Evolutionary conservation across 1,284 basidiomycete species (phyloP), one percentile per base, ranked within the genome.

Genomic region (Leccinum ponderosum): DNA sequence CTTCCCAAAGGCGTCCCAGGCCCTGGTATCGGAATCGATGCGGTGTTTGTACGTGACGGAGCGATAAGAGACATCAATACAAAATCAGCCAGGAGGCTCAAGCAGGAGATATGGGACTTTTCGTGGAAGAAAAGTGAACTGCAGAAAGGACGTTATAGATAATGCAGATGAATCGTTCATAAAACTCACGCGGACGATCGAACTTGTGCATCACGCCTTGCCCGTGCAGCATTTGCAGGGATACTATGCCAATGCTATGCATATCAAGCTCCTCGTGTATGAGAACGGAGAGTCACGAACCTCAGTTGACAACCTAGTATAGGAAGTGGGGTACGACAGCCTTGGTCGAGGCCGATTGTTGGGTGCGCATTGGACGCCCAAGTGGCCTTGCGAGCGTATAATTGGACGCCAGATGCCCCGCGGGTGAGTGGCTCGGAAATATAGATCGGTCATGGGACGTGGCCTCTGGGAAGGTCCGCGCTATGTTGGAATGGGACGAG

Each of bases 211-310:
- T 81, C 6, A 91, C 87, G 65, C 88, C 82, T 58, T 86, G 74
- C 0, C 91, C 90, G 25, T 89, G 71, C 12, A 93, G 73, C 91
- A 93, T 93, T 73, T 92, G 90, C 55, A 93, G 65, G 37, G 91
- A 76, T 4, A 91, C 80, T 44, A 93, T 82, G 0, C 22, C 22
- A 22, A 22, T 22, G 22, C 22, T 22, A 22, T 22, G 22, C 22
- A 22, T 22, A 22, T 22, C 3, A 22, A 22, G 22, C 22, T 22
- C 22, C 22, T 22, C 22, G 22, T 22, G 22, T 22, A 22, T 22
- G 22, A 22, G 22, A 22, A 22, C 22, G 22, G 22, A 22, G 22
- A 22, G 22, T 22, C 22, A 22, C 22, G 22, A 22, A 22, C 22
- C 22, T 22, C 22, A 22, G 22, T 22, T 22, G 22, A 22, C 22